Evolutionary conservation across 1,284 basidiomycete species (phyloP).

Genomic region (Xanthoconium separans): DNA sequence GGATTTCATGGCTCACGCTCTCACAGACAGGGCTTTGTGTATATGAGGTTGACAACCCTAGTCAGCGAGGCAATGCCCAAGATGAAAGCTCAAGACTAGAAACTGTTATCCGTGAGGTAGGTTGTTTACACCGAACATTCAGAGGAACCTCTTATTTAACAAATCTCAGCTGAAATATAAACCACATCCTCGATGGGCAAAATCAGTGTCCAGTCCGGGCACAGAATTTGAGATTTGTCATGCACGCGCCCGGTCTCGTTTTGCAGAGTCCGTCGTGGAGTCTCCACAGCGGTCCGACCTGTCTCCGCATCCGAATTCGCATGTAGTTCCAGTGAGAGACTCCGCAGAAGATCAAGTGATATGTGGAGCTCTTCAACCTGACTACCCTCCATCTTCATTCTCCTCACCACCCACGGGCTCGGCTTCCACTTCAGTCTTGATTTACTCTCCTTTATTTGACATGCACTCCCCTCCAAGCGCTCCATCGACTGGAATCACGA

Average conservation of each 20-base stretch:
- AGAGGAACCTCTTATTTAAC: slow-evolving; percentile 4
- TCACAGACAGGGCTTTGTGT: slow-evolving; percentile 76
- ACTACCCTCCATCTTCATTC: slow-evolving; percentile 12
- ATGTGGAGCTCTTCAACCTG: slow-evolving; percentile 9
- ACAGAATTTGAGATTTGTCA: slow-evolving; percentile 29
- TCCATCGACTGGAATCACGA: slow-evolving; percentile 42
- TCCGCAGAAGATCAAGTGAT: neutral
- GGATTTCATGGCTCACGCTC: neutral
- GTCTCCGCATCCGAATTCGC: neutral
- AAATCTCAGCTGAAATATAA: slow-evolving; percentile 59
- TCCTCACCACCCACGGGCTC: slow-evolving; percentile 11
- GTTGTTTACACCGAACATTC: slow-evolving; percentile 4
- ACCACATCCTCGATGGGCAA: slow-evolving; percentile 65
- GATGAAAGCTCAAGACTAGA: slow-evolving; percentile 73
- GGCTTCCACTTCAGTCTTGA: slow-evolving; percentile 1
- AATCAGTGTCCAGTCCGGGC: slow-evolving; percentile 31
- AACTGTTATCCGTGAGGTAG: slow-evolving; percentile 76
- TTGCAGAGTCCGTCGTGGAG: slow-evolving; percentile 7
- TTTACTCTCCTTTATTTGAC: slow-evolving; percentile 32
- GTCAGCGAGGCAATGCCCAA: slow-evolving; percentile 47
- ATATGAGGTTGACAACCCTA: slow-evolving; percentile 80
- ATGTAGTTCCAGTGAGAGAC: slow-evolving; percentile 6
- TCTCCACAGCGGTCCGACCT: slow-evolving; percentile 1
- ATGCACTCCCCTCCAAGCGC: slow-evolving; percentile 37
- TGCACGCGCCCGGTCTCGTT: slow-evolving; percentile 19